A percentile compares a stretch with the other conserved stretches of the same genome.
Conservation (phyloP, 1,284 basidiomycete species). For the Naganishia albida region DNA sequence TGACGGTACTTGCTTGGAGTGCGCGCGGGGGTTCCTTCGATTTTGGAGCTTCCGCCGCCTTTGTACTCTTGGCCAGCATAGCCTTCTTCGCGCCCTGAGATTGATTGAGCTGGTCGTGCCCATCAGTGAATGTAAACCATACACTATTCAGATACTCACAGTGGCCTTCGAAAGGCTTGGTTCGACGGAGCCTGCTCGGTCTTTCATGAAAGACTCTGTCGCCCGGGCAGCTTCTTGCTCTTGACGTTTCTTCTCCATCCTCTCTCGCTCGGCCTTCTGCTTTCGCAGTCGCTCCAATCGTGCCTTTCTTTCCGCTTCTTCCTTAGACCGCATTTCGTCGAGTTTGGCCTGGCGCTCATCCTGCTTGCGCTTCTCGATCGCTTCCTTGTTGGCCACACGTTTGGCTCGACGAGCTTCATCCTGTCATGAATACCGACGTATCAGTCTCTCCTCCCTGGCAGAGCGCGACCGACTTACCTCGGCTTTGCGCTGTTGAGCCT, state of each 20-base stretch:
- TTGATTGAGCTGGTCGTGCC: constrained; percentile 2
- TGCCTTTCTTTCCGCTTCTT: constrained; percentile 23
- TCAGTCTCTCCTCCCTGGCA: neutral
- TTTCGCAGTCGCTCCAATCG: constrained; percentile 20
- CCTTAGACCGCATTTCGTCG: constrained; percentile 13
- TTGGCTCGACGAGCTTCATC: constrained; percentile 25
- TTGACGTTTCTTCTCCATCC: constrained; percentile 26
- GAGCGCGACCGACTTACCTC: constrained; percentile 13
- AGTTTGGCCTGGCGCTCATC: constrained; percentile 30
- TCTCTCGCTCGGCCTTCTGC: constrained; percentile 33
- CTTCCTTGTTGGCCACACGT: constrained; percentile 29
- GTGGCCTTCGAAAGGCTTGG: constrained; percentile 7
- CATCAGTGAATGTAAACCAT: too few species aligned
- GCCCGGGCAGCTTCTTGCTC: constrained; percentile 28
- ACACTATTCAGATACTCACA: neutral
- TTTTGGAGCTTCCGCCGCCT: constrained; percentile 1
- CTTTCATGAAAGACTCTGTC: constrained; percentile 8
- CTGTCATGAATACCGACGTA: constrained; percentile 6
- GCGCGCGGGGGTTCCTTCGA: neutral
- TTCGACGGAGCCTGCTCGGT: constrained; percentile 11
- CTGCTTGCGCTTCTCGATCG: constrained; percentile 32
- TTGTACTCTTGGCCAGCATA: neutral
- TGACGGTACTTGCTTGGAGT: constrained; percentile 9
- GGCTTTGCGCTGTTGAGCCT: constrained; percentile 32
- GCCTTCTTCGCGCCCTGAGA: constrained; percentile 17